Evolutionary conservation across 805 yeast genomes (phyloP).

Genomic region (Wickerhamomyces tratensis): DNA sequence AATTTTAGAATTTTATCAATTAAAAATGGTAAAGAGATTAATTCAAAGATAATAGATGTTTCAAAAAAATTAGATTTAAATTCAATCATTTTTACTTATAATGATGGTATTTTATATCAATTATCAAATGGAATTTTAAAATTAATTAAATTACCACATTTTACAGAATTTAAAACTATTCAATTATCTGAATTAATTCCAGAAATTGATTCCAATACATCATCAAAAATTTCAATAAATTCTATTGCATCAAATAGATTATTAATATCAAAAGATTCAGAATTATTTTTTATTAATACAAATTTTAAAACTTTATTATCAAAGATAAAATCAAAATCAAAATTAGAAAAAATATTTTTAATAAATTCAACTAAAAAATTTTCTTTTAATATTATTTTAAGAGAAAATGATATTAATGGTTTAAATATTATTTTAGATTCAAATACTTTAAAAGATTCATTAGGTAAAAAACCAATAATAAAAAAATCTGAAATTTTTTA

Average conservation of each 20-base stretch:
- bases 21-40: constrained; percentile 11
- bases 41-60: constrained; percentile 16
- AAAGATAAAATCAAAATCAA: constrained; percentile 8
- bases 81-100: constrained; percentile 7
- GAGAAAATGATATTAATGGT: constrained; percentile 17
- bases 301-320: constrained; percentile 17
- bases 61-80: constrained; percentile 1
- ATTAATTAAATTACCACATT: constrained; percentile 15
- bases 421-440: constrained; percentile 48
- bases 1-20: constrained; percentile 12
- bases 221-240: constrained; percentile 4
- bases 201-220: neutral
- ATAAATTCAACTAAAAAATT: constrained; percentile 3
- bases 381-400: constrained; percentile 11
- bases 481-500: constrained; percentile 11
- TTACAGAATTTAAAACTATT: constrained; percentile 8
- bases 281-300: constrained; percentile 27
- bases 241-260: constrained; percentile 19
- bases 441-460: constrained; percentile 57
- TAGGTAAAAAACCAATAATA: constrained; percentile 44
- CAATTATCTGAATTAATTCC: constrained; percentile 2
- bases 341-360: constrained; percentile 6
- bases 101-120: constrained; percentile 13
- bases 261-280: constrained; percentile 13
- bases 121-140: constrained; percentile 8